These are phyloP conservation scores for Gnomoniopsis sp. DNA, from an alignment of 2,329 filamentous ascomycete genomes.

Conservation along the genomic window DNA sequence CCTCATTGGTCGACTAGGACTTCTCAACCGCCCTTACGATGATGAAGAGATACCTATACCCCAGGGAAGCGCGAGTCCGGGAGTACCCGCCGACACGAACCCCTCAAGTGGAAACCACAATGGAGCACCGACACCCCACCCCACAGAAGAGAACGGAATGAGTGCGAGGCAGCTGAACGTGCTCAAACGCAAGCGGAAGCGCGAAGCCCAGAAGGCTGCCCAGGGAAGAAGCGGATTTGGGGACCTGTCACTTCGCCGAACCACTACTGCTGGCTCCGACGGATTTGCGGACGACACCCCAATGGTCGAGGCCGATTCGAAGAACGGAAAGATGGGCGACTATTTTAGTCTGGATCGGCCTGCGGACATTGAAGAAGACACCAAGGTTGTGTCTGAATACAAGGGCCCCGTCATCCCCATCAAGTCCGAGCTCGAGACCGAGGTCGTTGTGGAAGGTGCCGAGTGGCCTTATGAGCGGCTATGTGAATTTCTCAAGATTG, in stretches of 20 bases:
- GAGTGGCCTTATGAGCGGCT: conserved; percentile 95
- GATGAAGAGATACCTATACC: conserved; percentile 72
- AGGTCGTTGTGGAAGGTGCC: conserved; percentile 70
- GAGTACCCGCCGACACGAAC: conserved; percentile 41
- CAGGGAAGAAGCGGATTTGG: conserved; percentile 86
- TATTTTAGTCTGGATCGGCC: conserved; percentile 88
- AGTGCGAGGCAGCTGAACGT: conserved; percentile 95
- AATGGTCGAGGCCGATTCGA: conserved; percentile 46
- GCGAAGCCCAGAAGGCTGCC: conserved; percentile 79
- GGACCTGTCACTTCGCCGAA: conserved; percentile 71
- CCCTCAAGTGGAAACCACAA: conserved; percentile 29
- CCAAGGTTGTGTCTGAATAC: conserved; percentile 91
- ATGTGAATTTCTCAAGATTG: conserved; percentile 89
- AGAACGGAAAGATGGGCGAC: conserved; percentile 67
- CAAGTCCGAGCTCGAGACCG: conserved; percentile 79
- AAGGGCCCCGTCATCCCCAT: conserved; percentile 79
- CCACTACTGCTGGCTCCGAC: conserved; percentile 59
- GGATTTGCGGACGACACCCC: conserved; percentile 60
- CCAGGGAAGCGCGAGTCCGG: conserved; percentile 52
- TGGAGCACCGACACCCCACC: conserved; percentile 35
- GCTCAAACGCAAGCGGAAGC: conserved; percentile 89
- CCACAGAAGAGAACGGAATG: conserved; percentile 64
- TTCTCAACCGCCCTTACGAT: conserved; percentile 79
- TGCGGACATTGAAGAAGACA: conserved; percentile 77
- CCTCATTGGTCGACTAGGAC: conserved; percentile 73